Conservation (phyloP, 1,284 basidiomycete genomes). For the Prillingera fragicola region DNA sequence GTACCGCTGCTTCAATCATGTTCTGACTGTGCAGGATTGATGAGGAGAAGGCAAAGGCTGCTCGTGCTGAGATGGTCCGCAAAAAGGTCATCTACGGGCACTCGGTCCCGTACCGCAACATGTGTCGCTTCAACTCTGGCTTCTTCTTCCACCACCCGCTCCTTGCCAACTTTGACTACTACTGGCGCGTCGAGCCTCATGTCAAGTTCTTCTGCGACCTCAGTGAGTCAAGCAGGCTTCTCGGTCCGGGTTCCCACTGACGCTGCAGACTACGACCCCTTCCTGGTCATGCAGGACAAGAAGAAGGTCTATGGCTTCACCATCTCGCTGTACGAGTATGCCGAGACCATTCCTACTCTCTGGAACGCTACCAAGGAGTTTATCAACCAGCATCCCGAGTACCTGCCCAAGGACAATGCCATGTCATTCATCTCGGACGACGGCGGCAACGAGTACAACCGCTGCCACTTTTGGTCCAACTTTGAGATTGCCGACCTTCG, state of each 20-base stretch:
- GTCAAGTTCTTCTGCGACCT: slow-evolving; percentile 73
- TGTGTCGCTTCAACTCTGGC: slow-evolving; percentile 93
- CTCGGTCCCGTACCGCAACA: slow-evolving; percentile 54
- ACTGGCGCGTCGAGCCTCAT: slow-evolving; percentile 80
- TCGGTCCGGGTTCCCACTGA: slow-evolving; percentile 2
- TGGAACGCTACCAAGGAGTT: slow-evolving; percentile 71
- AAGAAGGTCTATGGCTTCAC: slow-evolving; percentile 75
- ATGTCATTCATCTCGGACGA: slow-evolving; percentile 72
- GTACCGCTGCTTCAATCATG: slow-evolving; percentile 4
- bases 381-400: slow-evolving; percentile 60
- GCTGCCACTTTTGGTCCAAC: slow-evolving; percentile 78
- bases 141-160: slow-evolving; percentile 76
- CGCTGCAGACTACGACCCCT: slow-evolving; percentile 65
- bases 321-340: slow-evolving; percentile 70
- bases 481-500: slow-evolving; percentile 72
- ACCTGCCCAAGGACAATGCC: slow-evolving; percentile 63
- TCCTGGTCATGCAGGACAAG: slow-evolving; percentile 76
- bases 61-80: slow-evolving; percentile 63
- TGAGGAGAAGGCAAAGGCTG: slow-evolving; percentile 60
- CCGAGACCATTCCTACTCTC: slow-evolving; percentile 68
- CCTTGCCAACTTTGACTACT: slow-evolving; percentile 76
- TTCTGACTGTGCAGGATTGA: slow-evolving; percentile 54
- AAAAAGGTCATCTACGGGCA: slow-evolving; percentile 84
- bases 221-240: slow-evolving; percentile 21
- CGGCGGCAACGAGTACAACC: slow-evolving; percentile 63